phyloP scores from a whole-genome alignment of 352 stramenopile genomes.

The Phytophthora fragariaefolia region DNA sequence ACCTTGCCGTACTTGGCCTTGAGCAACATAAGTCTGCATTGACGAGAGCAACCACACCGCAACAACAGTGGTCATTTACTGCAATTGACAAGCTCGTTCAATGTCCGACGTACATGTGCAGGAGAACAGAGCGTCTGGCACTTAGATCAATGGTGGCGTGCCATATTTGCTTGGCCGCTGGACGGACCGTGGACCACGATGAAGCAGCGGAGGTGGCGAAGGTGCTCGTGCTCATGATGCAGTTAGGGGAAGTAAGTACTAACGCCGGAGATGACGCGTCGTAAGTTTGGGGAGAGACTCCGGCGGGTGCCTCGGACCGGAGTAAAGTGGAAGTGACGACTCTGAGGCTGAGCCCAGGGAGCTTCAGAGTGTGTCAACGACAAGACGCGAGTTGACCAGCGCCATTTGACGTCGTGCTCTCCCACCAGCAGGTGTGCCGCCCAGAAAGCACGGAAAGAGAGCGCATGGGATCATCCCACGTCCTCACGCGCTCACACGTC shows the following conservation, averaged over 20 bases:
- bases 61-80: background rate
- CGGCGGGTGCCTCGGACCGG: constrained; percentile 30
- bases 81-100: background rate
- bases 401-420: constrained; percentile 30
- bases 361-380: constrained; percentile 11
- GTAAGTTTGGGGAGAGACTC: constrained; percentile 33
- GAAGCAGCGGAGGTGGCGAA: constrained; percentile 9
- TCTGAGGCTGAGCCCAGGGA: background rate
- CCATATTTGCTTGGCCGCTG: constrained; percentile 43
- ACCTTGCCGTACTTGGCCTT: constrained; percentile 71
- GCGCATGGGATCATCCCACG: constrained; percentile 20
- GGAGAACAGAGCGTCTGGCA: constrained; percentile 52
- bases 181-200: constrained; percentile 8
- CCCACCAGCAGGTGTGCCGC: constrained; percentile 35
- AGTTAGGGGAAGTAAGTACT: constrained; percentile 30
- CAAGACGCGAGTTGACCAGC: constrained; percentile 26
- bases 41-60: background rate
- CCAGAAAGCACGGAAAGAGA: constrained; percentile 33
- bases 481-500: constrained; percentile 19
- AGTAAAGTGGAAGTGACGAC: constrained; percentile 39
- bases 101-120: constrained; percentile 51
- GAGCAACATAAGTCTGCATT: constrained; percentile 52
- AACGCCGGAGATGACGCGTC: constrained; percentile 19
- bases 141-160: constrained; percentile 48
- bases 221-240: constrained; percentile 29